Base-by-base conservation (phyloP, 1,284 basidiomycete species). In the Cryptococcus hybrid region DNA sequence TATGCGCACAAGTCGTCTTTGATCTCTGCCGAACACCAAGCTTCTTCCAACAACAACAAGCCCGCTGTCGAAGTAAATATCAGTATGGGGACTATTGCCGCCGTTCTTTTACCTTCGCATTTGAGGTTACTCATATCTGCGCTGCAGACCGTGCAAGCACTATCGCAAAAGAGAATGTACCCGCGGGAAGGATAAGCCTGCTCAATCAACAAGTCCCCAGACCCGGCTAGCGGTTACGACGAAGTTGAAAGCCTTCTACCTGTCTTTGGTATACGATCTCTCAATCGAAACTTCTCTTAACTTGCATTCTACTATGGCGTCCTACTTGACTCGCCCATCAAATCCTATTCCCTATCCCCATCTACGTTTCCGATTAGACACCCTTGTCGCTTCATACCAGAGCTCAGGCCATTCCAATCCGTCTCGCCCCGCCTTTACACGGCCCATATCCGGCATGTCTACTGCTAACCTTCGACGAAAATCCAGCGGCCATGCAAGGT, bases 351-450 rank as follows among this genome's bases (percentile, higher is more conserved):
- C 73, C 5, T 51, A 63, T n/a, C 69, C 67, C 2, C 75, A 77
- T 49, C 62, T 79, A 9, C 72, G 74, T 34, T 43, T 77, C 1
- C 61, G 63, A 0, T 45, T 75, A 8, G 75, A 76, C n/a, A 56
- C 49, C 2, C 47, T 75, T 7, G 59, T 55, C 2, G 62, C 63
- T 0, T 35, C 39, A 2, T 71, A 74, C 48, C n/a, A 15, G 3
- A 56, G 51, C 1, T 58, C 58, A 18, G 43, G 43, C 5, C 43
- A 44, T n/a, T n/a, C 13, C n/a, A 24, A 30, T 30, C 30, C 30
- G 30, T 30, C 30, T 30, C 30, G 30, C 30, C 30, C 30, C 3
- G 30, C 30, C 3, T 30, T 30, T 30, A 30, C 30, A 30, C 30
- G 30, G 30, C 30, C 30, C 30, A 30, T 4, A 30, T 4, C 30